phyloP scores from a whole-genome alignment of 140 eudicot species.

The Senecio squalidus region DNA sequence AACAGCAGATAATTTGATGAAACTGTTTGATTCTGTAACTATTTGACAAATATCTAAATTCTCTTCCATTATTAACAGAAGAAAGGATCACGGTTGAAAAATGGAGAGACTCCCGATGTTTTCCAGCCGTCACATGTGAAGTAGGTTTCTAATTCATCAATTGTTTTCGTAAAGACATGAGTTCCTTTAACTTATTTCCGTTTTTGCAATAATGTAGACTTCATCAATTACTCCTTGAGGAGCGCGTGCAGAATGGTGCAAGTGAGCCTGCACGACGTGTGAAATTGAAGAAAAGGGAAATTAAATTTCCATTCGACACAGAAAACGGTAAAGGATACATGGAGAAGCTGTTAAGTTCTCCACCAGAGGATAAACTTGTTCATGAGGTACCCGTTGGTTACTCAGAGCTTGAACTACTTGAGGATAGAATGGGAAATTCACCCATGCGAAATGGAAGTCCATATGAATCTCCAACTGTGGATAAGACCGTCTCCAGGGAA shows the following conservation, averaged over 20 bases:
- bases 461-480: slow-evolving; percentile 44
- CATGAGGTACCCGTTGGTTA: slow-evolving; percentile 43
- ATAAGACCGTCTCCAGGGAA: slow-evolving; percentile 21
- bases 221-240: slow-evolving; percentile 90
- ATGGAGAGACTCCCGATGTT: slow-evolving; percentile 69
- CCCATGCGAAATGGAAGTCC: slow-evolving; percentile 21
- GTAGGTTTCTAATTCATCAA: slow-evolving; percentile 38
- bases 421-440: slow-evolving; percentile 34
- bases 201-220: slow-evolving; percentile 48
- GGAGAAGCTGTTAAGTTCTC: slow-evolving; percentile 54
- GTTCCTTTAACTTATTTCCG: neutral
- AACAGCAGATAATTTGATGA: neutral
- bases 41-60: neutral
- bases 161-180: slow-evolving; percentile 1
- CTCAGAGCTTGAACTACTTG: slow-evolving; percentile 35
- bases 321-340: slow-evolving; percentile 65
- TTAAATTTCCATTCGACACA: slow-evolving; percentile 54
- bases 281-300: slow-evolving; percentile 65
- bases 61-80: slow-evolving; percentile 38
- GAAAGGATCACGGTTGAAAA: slow-evolving; percentile 75
- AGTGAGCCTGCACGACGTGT: slow-evolving; percentile 69
- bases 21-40: neutral
- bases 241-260: slow-evolving; percentile 62
- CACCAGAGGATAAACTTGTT: slow-evolving; percentile 67
- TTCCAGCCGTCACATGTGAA: slow-evolving; percentile 76